Percentiles rank a stretch among this genome's conserved stretches.
Conservation (phyloP, 768 basidiomycete genomes). For the Lactarius indigo region DNA sequence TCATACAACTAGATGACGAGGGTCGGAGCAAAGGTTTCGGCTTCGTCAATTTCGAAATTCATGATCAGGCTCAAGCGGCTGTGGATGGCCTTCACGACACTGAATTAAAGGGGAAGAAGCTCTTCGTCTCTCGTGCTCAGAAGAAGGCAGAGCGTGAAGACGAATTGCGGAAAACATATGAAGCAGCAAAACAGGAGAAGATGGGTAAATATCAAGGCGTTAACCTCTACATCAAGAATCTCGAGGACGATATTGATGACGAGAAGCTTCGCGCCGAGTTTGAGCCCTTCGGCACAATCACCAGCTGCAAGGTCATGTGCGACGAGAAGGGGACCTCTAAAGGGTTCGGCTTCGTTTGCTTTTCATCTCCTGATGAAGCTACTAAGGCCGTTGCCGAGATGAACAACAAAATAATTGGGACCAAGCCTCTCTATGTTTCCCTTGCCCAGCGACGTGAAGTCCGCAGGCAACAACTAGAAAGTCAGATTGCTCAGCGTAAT, state of each 20-base stretch:
- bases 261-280: slow-evolving; percentile 96
- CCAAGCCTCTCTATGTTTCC: slow-evolving; percentile 97
- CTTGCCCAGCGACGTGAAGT: slow-evolving; percentile 98
- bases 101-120: slow-evolving; percentile 81
- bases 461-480: slow-evolving; percentile 96
- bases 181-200: slow-evolving; percentile 96
- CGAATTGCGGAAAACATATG: slow-evolving; percentile 89
- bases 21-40: slow-evolving; percentile 97
- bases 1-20: slow-evolving; percentile 78
- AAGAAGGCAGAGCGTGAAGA: slow-evolving; percentile 99
- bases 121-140: slow-evolving; percentile 95
- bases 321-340: slow-evolving; percentile 92
- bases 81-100: slow-evolving; percentile 86
- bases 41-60: slow-evolving; percentile 93
- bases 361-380: slow-evolving; percentile 96
- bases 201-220: slow-evolving; percentile 97
- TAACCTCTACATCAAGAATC: slow-evolving; percentile 99
- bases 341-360: slow-evolving; percentile 99
- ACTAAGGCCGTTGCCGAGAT: slow-evolving; percentile 99
- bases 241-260: slow-evolving; percentile 97
- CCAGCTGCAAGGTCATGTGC: slow-evolving; percentile 98
- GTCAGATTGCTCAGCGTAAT: slow-evolving; percentile 97
- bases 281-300: slow-evolving; percentile 94
- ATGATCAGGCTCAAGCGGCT: slow-evolving; percentile 89
- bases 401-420: slow-evolving; percentile 99